Evolutionary conservation across 108 stramenopile genomes (phyloP), one percentile per base, ranked within the genome.

Genomic region (Cyclotella sp.): DNA sequence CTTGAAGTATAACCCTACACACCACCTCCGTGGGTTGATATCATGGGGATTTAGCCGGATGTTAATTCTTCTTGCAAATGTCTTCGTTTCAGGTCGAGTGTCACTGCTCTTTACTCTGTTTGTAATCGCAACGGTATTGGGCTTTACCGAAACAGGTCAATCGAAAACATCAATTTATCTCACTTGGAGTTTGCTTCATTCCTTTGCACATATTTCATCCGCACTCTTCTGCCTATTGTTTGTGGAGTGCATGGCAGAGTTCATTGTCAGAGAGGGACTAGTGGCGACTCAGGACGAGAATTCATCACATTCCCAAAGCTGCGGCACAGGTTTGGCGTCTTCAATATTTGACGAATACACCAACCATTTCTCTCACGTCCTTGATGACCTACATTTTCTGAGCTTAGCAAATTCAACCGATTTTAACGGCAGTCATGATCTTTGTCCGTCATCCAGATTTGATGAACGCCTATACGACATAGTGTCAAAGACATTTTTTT

Each of bases 181-280:
- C 44, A 39, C 67, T 40, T 84, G 75, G 80, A 71, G 84, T 39
- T 46, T 80, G 45, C 29, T 47, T 1, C 84, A 87, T 60, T 81
- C 70, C 8, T 19, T 73, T 24, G 68, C 71, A 27, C 87, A 87
- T 57, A 76, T 87, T 19, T 65, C 65, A 16, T 57, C 84, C 10
- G 81, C 87, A 28, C 51, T 87, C 4, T 30, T 63, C 21, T 83
- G 82, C 41, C 65, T 85, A 24, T 21, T 87, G 44, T 85, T 87
- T 72, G 77, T 87, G 12, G 84, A 87, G 67, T 83, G 69, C 43
- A 52, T 87, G 66, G 82, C 77, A 19, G 87, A 87, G 58, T 87
- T 85, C 66, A 63, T 78, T 18, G 70, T 80, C 26, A 76, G 55
- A n/a, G 81, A 84, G 63, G 84, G 83, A 27, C 52, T 87, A 1